A percentile compares a stretch with the other conserved stretches of the same genome.
phyloP scores from a whole-genome alignment of 208 protist species.

The Naegleria fowleri region DNA sequence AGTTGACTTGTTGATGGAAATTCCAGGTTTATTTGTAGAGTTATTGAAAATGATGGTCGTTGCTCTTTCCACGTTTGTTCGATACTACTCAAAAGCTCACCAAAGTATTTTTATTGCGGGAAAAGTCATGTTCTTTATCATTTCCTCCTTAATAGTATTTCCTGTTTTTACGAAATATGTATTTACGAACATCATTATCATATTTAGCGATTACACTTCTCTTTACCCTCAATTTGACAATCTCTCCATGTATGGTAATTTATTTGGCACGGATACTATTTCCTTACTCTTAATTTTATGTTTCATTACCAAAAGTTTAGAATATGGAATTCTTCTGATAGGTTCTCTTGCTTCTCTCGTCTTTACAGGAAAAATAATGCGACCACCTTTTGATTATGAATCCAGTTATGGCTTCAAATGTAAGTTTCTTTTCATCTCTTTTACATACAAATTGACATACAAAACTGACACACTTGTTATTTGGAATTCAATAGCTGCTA shows the following conservation, averaged over 20 bases:
- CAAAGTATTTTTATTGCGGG: background rate
- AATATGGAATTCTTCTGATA: background rate
- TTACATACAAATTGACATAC: too few species aligned
- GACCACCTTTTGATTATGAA: conserved; percentile 20
- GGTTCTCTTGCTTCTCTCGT: too few species aligned
- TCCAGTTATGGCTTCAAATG: background rate
- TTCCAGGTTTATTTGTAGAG: background rate
- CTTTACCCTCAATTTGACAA: background rate
- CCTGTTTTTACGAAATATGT: background rate
- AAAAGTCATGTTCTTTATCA: background rate
- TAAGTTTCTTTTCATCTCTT: too few species aligned
- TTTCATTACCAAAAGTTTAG: background rate
- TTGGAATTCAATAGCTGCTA: background rate
- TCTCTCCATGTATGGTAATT: background rate
- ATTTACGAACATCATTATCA: background rate
- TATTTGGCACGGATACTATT: background rate
- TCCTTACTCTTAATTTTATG: background rate
- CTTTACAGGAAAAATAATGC: background rate
- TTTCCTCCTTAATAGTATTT: background rate
- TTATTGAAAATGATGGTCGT: background rate
- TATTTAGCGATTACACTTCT: background rate
- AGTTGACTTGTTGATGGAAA: background rate
- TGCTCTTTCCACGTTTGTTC: background rate
- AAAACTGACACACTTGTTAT: too few species aligned
- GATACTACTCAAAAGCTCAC: background rate